Base-by-base conservation (phyloP, 176 grass and related monocot species). In the Avena eriantha region DNA sequence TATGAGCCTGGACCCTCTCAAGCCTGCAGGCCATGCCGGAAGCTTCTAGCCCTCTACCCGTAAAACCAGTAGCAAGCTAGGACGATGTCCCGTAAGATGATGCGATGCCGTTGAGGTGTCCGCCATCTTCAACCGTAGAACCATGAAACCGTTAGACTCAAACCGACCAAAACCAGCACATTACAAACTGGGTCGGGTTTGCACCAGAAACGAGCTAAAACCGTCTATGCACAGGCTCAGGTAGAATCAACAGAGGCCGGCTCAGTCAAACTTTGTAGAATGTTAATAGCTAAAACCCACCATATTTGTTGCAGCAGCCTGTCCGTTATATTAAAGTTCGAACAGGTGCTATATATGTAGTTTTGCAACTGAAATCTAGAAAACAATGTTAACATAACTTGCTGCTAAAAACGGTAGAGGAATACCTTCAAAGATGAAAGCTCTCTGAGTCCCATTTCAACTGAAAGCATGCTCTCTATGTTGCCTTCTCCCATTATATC, bases 361-460 rank as follows among this genome's bases (percentile, higher is more conserved):
- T 22, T 17, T 86, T 58, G 54, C 79, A 12, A 51, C 66, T 35
- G 74, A 74, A 87, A 87, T 80, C 14, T 84, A 84, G 24, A 84
- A 50, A 85, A 76, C 19, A 67, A 76, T 80, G 71, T 78, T 43
- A 78, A 11, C 46, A 35, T 33, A 47, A 79, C 51, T 17, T 80
- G 24, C 11, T 71, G 12, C 4, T 5, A 16, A 18, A 76, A 46
- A 85, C 14, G 15, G 54, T 57, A 33, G 50, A 54, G n/a, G 19
- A 86, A 34, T 75, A 93, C 97, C 97, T 96, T 99, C 57, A 99
- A 92, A 46, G 94, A 94, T 83, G 90, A 88, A 82, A 99, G 88
- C 82, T 99, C 97, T 92, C 90, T 93, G 73, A 99, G 94, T 34
- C 97, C 97, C 90, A 97, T 99, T 92, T 99, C 97, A 88, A 96